A percentile compares a stretch with the other conserved stretches of the same genome.
These are phyloP conservation scores for Geotrichum reessii DNA, from an alignment of 1,139 yeast species.

Conservation along the genomic window DNA sequence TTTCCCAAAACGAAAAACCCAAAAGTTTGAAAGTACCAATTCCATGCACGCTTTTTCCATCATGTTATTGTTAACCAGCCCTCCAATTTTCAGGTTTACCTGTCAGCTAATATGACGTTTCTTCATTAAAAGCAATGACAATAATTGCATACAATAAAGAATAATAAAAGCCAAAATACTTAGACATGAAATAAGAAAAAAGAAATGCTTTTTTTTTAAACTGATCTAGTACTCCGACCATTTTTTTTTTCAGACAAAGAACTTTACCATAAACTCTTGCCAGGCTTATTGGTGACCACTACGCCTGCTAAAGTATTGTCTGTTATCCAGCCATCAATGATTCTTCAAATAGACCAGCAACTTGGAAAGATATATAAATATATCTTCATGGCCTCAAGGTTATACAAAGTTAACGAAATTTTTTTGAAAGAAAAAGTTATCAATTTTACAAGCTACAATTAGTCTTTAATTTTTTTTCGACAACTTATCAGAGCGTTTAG, in stretches of 20 bases:
- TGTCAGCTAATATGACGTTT: neutral
- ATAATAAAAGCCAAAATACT: neutral
- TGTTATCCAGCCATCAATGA: neutral
- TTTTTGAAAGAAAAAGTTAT: neutral
- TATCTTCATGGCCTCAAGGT: neutral
- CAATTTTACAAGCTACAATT: neutral
- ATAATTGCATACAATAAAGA: neutral
- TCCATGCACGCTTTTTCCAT: neutral
- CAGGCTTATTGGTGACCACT: neutral
- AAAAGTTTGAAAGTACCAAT: neutral
- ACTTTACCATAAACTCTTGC: neutral
- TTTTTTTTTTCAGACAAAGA: neutral
- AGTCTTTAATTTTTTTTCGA: neutral
- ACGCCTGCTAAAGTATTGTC: neutral
- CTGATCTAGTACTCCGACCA: neutral
- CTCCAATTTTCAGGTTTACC: neutral
- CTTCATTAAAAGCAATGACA: neutral
- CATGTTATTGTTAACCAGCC: neutral
- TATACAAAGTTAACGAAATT: neutral
- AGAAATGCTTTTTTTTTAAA: neutral
- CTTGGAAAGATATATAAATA: neutral
- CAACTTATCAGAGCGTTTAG: neutral
- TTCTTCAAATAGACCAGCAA: neutral
- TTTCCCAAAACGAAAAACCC: neutral
- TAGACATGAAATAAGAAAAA: neutral